Percentiles rank a stretch among this genome's conserved stretches.
phyloP scores from a whole-genome alignment of 306 rosid species.

The Lathyrus sativus region DNA sequence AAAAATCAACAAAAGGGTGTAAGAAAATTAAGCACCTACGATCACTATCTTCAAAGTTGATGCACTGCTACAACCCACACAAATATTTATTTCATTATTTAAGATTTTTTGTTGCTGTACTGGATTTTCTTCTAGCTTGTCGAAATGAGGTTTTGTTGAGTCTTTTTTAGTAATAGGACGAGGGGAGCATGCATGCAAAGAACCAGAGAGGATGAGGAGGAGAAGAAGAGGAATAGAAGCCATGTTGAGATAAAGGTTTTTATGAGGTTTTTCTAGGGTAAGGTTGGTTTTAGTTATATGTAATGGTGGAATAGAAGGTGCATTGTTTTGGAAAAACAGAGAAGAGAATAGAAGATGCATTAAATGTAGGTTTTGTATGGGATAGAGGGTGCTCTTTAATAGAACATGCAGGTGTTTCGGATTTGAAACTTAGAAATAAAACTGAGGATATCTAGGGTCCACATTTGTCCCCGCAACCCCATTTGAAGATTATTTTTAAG shows the following conservation, averaged over 20 bases:
- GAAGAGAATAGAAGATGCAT: conserved; percentile 32
- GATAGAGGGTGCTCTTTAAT: conserved; percentile 57
- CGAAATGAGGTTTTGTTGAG: conserved; percentile 20
- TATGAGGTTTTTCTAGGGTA: conserved; percentile 3
- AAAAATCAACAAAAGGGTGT: neutral
- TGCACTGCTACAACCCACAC: conserved; percentile 36
- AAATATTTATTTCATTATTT: conserved; percentile 20
- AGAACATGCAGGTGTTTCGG: conserved; percentile 94
- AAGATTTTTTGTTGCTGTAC: conserved; percentile 22
- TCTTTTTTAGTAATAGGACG: conserved; percentile 37
- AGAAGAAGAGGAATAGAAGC: conserved; percentile 45
- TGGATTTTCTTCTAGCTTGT: conserved; percentile 21
- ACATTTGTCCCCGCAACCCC: conserved; percentile 56
- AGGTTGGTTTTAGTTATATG: conserved; percentile 41
- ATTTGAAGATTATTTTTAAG: conserved; percentile 22
- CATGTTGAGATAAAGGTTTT: conserved; percentile 44
- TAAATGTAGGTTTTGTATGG: conserved; percentile 62
- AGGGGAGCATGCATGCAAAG: conserved; percentile 72
- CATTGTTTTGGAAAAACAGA: too few species aligned
- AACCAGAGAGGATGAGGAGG: conserved; percentile 42
- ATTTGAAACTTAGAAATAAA: conserved; percentile 55
- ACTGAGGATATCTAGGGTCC: conserved; percentile 63
- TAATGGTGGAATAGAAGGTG: conserved; percentile 35
- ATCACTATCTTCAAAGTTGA: conserved; percentile 33
- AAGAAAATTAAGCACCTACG: conserved; percentile 31